These are phyloP conservation scores for Tillandsia leiboldiana DNA, from an alignment of 176 grass and related monocot genomes.

Conservation along the genomic window DNA sequence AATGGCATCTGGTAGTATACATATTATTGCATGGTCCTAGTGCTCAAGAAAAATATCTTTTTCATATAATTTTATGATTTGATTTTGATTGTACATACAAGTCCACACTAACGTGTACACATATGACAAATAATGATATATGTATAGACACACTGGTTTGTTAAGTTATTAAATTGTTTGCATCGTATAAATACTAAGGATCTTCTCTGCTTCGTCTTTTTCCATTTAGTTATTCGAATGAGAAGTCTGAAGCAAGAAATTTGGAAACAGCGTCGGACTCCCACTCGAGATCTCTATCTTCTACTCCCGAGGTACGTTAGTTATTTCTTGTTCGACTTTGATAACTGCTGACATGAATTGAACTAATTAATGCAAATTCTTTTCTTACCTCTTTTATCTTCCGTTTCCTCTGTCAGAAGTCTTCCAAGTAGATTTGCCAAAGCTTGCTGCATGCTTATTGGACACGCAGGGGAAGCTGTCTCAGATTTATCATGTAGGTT, in stretches of 20 bases:
- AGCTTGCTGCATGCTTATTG: not conserved
- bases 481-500: not conserved
- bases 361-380: not conserved
- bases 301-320: conserved; percentile 14
- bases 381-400: not conserved
- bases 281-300: not conserved
- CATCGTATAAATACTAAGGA: not conserved
- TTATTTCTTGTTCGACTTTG: not conserved
- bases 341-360: not conserved
- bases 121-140: too few species aligned
- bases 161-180: too few species aligned
- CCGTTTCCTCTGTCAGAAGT: conserved; percentile 18
- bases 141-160: too few species aligned
- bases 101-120: too few species aligned
- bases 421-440: conserved; percentile 10
- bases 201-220: not conserved
- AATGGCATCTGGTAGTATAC: too few species aligned
- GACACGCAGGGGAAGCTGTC: not conserved
- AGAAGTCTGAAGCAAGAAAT: conserved; percentile 95
- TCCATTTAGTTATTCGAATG: conserved; percentile 69
- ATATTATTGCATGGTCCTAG: too few species aligned
- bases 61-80: too few species aligned
- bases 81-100: too few species aligned
- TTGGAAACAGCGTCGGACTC: conserved; percentile 13
- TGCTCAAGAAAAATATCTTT: too few species aligned